Base-by-base conservation (phyloP, 2,329 filamentous ascomycete species). In the Penicillium palitans region DNA sequence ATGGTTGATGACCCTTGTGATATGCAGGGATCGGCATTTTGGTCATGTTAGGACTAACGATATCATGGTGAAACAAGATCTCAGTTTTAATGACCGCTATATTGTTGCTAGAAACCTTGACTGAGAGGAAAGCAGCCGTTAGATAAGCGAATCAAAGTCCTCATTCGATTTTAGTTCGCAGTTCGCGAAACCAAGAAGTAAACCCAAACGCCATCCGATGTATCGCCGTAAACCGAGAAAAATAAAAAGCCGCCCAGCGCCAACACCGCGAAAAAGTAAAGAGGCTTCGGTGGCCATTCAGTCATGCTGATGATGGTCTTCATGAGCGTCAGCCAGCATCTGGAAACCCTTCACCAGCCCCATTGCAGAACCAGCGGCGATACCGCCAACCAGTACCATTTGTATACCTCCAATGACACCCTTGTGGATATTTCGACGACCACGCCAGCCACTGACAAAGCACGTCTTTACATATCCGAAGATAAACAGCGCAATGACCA, bases 401-500 rank as follows among this genome's bases (percentile, higher is more conserved):
- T 77, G 74, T 40, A 75, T 46, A 3, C 71, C 74, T 0, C 74
- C 74, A n/a, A 73, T 61, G 9, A 70, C 39, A 2, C 72, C 72
- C n/a, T 68, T 69, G 45, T 70, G 65, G 17, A 73, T 52, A 59
- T 76, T 76, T 27, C 61, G 63, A 3, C 64, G 58, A 13, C 73
- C 72, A 10, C 63, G 67, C 74, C 74, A 77, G 8, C 74, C 74
- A 19, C 66, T 70, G 42, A 76, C 73, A 48, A 75, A 76, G 58
- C 74, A 76, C 1, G 73, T 76, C 69, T 84, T 84, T 33, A 74
- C 73, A 61, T 79, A 83, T 0, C 82, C 82, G 59, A 84, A 84
- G 8, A 78, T 49, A 48, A 84, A 72, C 29, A 84, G 68, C 1
- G 81, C 77, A 21, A 83, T 61, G 2, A 72, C 75, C 63, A 82